Base-by-base conservation (phyloP, 1,139 yeast species). In the Schizosaccharomyces versatilis region DNA sequence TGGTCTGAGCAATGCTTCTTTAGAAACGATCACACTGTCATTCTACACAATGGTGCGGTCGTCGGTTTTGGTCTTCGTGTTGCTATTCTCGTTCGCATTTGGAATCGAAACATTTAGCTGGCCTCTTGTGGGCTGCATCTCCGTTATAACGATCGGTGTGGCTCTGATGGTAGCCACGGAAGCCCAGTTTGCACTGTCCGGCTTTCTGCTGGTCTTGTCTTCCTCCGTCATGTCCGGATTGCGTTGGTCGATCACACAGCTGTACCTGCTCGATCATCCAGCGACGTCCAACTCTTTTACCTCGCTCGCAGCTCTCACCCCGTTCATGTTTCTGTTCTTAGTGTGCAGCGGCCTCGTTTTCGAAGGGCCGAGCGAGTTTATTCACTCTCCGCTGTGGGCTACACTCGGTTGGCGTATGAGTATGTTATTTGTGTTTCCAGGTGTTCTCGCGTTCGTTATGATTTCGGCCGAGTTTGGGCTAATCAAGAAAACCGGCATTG, bases 1-100 rank as follows among this genome's bases (percentile, higher is more conserved):
- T 61, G 98, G 98, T 2, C 73, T 86, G 61, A 90, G 95, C 40
- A 90, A 90, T 66, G 78, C 82, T 40, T 81, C 95, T 41, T 76
- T 88, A 62, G 74, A 80, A 60, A 79, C 76, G 65, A 83, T 90
- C 53, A 78, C 95, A 1, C 73, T 90, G 59, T 79, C 90, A 36
- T 76, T 88, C 55, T 90, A 88, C 68, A 88, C 96, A n/a, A 86
- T 84, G 84, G 78, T 86, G 61, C 90, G 86, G 65, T 82, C 95
- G 0, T 79, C 88, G 7, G 78, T 90, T 36, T 73, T 88, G 55
- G 83, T 86, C 44, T 90, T 90, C 72, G 97, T 90, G 40, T 71
- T 90, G 39, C 62, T 88, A 36, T 90, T 93, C 71, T 90, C 96
- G 12, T 77, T 90, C 47, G 61, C 88, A 42, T 83, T 90, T 65